Evolutionary conservation across 768 basidiomycete species (phyloP).

Genomic region (Panellus pusillus): DNA sequence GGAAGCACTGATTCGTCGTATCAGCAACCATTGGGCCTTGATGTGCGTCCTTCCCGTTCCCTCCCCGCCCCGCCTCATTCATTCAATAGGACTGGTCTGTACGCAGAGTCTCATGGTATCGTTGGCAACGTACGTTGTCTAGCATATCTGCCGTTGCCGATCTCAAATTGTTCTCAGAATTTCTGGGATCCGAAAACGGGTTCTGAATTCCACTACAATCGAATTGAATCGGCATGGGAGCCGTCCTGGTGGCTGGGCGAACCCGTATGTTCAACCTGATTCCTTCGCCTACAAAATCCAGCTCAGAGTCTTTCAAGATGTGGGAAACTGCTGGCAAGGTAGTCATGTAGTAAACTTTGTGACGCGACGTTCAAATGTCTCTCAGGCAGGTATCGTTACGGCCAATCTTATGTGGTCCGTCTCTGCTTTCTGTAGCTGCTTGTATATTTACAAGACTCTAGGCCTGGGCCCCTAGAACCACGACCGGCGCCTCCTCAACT

Average conservation of each 20-base stretch:
- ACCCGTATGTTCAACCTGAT: slow-evolving; percentile 50
- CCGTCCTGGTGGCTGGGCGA: slow-evolving; percentile 87
- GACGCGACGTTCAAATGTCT: too few species aligned
- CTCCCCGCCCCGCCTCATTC: background rate
- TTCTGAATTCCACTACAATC: slow-evolving; percentile 73
- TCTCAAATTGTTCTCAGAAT: slow-evolving; percentile 46
- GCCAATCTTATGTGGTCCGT: slow-evolving; percentile 90
- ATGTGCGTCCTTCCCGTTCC: slow-evolving; percentile 50
- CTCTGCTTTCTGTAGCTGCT: background rate
- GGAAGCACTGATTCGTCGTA: slow-evolving; percentile 3
- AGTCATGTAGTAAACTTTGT: too few species aligned
- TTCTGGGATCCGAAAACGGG: slow-evolving; percentile 78
- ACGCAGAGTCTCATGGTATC: slow-evolving; percentile 90
- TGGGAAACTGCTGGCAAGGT: too few species aligned
- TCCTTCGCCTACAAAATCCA: background rate
- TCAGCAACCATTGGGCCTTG: slow-evolving; percentile 86
- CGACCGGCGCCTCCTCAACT: slow-evolving; percentile 61
- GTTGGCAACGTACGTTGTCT: slow-evolving; percentile 69
- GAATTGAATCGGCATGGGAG: slow-evolving; percentile 59
- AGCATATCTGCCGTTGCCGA: background rate
- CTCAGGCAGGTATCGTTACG: slow-evolving; percentile 58
- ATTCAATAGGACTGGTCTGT: slow-evolving; percentile 73
- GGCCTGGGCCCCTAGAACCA: slow-evolving; percentile 84
- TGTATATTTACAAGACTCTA: slow-evolving; percentile 25
- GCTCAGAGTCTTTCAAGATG: too few species aligned